Base-by-base conservation (phyloP, 805 yeast genomes). In the Lipomyces mesembrius region DNA sequence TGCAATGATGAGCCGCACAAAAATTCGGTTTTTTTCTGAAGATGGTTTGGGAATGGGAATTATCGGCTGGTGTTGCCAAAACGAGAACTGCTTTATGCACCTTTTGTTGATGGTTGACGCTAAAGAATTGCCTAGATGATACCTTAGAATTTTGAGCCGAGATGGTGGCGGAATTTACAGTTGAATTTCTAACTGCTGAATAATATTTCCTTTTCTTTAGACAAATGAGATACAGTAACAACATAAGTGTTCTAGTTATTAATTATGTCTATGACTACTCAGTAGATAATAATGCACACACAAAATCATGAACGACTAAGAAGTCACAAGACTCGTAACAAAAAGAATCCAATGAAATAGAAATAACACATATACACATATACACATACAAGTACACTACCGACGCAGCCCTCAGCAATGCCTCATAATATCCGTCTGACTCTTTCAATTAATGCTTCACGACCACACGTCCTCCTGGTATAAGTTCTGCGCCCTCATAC, bases 401-500 rank as follows among this genome's bases (percentile, higher is more conserved):
- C 20, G 6, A 12, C 32, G 43, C 43, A 12, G 17, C 1, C 43
- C 43, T 37, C 43, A 37, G 17, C 17, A 37, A 37, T 37, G 43
- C 43, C 43, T 14, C 17, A 12, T 37, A 37, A 35, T 35, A 12
- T 35, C 3, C 39, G 39, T 37, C 43, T 37, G 17, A 12, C 17
- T 1, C 20, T 14, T 43, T 43, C 11, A 17, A n/a, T n/a, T 43
- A 11, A 43, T 2, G 49, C 49, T 57, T 34, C 11, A 29, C 80
- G 82, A 94, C 99, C 99, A 94, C 14, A 94, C 97, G 83, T 94
- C 99, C 80, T 95, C 98, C 81, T 94, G 99, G 79, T 92, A 94
- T 79, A 89, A 87, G 77, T 93, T 94, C 73, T 89, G 88, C 32
- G 91, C 87, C 78, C 90, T 91, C 81, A 90, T 84, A 70, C 88